A percentile compares a stretch with the other conserved stretches of the same genome.
phyloP scores from a whole-genome alignment of 257 asterid species.

The Lycium barbarum region DNA sequence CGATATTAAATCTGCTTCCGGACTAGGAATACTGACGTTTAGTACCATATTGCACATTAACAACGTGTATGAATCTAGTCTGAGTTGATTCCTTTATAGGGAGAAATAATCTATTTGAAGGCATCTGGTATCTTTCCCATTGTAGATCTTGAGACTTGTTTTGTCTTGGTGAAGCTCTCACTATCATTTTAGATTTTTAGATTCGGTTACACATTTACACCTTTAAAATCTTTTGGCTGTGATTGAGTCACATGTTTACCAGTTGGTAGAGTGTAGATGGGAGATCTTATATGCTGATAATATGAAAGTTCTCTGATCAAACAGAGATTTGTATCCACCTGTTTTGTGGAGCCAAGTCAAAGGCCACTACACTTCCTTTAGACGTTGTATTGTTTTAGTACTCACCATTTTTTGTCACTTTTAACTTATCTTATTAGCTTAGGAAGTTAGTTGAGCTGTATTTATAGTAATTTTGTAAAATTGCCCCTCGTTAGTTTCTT shows the following conservation, averaged over 20 bases:
- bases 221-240: too few relatives aligned
- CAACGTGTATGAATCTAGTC: neutral
- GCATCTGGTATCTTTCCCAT: neutral
- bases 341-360: constrained; percentile 29
- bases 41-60: neutral
- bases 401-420: neutral
- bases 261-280: neutral
- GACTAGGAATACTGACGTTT: neutral
- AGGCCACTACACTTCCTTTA: constrained; percentile 5
- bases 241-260: neutral
- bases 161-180: constrained; percentile 19
- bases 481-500: neutral
- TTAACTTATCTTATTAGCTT: constrained; percentile 27
- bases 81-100: neutral
- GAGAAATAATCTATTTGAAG: constrained; percentile 13
- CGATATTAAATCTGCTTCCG: neutral
- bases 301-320: too few relatives aligned
- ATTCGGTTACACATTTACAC: neutral
- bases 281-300: constrained; percentile 12
- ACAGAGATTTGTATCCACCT: too few relatives aligned
- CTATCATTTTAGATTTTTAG: neutral
- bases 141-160: constrained; percentile 12
- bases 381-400: neutral
- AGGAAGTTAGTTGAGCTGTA: constrained; percentile 25
- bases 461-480: constrained; percentile 14